Conservation (phyloP, 495 filamentous ascomycete species). For the Aspergillus asperescens region DNA sequence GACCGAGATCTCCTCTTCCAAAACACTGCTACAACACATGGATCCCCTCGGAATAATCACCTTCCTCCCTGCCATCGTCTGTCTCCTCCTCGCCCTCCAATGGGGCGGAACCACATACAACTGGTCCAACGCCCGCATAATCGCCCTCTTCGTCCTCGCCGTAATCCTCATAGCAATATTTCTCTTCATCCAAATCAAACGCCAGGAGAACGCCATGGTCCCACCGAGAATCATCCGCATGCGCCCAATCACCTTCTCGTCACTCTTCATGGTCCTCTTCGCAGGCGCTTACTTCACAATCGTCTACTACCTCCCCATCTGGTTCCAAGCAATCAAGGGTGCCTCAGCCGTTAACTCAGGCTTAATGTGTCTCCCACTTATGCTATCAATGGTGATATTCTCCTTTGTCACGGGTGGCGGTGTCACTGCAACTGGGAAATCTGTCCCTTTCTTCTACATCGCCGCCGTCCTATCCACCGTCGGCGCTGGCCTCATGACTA, state of each 20-base stretch:
- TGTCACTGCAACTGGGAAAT: constrained; percentile 60
- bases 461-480: not conserved
- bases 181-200: constrained; percentile 5
- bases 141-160: constrained; percentile 33
- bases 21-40: no score
- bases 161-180: constrained; percentile 17
- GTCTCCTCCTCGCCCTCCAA: constrained; percentile 39
- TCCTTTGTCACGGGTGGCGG: constrained; percentile 41
- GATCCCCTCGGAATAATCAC: no score
- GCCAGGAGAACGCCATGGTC: constrained; percentile 9
- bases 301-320: constrained; percentile 43
- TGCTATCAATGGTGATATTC: constrained; percentile 33
- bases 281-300: constrained; percentile 20
- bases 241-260: constrained; percentile 3
- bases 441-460: constrained; percentile 42
- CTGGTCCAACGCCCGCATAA: constrained; percentile 32
- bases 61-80: constrained; percentile 34
- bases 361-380: constrained; percentile 33
- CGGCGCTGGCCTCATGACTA: not conserved
- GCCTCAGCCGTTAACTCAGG: constrained; percentile 60
- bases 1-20: no score
- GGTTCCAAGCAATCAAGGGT: constrained; percentile 56
- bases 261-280: constrained; percentile 2
- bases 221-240: constrained; percentile 20
- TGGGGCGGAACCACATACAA: constrained; percentile 38